Percentiles rank a stretch among this genome's conserved stretches.
phyloP scores from a whole-genome alignment of 169 alveolate species.

The Plasmodium coatneyi region DNA sequence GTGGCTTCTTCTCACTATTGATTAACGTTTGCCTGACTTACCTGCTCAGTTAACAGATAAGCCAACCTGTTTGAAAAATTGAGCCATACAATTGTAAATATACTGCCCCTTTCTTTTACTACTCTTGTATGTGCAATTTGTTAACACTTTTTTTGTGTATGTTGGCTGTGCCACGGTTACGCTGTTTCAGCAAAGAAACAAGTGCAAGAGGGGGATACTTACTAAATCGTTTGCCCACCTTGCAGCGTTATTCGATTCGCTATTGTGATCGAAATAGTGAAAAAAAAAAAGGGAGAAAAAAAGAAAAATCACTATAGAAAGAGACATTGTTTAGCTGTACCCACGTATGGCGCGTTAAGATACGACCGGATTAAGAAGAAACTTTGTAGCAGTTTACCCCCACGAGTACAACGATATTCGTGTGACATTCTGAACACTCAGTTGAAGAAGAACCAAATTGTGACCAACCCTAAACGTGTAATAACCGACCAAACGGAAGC shows the following conservation, averaged over 20 bases:
- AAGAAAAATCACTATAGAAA: too few relatives aligned
- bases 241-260: not conserved
- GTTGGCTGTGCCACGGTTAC: not conserved
- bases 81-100: not conserved
- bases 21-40: not conserved
- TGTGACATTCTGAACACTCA: not conserved
- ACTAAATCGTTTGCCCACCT: not conserved
- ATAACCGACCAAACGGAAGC: not conserved
- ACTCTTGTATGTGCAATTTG: not conserved
- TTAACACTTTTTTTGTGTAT: not conserved
- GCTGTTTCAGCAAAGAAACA: not conserved
- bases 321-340: not conserved
- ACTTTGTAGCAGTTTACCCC: not conserved
- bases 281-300: too few relatives aligned
- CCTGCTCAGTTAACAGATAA: not conserved
- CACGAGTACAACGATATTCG: not conserved
- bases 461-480: not conserved
- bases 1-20: not conserved
- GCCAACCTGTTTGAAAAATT: not conserved
- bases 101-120: not conserved
- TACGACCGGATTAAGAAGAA: not conserved
- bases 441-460: not conserved
- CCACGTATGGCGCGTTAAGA: not conserved
- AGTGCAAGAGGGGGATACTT: not conserved
- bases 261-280: not conserved